phyloP scores from a whole-genome alignment of 495 filamentous ascomycete genomes.

The Pseudomonodictys pantanalensis region DNA sequence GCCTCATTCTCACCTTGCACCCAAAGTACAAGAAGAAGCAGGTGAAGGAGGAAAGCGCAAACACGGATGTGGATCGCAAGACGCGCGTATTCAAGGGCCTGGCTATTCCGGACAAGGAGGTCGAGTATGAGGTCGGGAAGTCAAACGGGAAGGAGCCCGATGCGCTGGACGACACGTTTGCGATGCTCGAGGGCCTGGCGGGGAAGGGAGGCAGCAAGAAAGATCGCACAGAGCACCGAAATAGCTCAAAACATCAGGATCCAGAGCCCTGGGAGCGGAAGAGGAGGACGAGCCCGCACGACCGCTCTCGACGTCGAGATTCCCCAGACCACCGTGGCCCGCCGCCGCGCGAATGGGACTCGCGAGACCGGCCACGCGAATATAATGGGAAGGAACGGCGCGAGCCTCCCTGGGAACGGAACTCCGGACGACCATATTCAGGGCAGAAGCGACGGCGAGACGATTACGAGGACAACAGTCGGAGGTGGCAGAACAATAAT shows the following conservation, averaged over 20 bases:
- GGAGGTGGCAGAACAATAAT: conserved; percentile 36
- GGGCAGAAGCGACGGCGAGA: conserved; percentile 42
- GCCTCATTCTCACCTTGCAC: conserved; percentile 84
- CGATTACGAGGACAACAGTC: conserved; percentile 51
- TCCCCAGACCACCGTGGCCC: too few species aligned
- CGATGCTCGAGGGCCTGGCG: conserved; percentile 81
- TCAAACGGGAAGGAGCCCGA: conserved; percentile 47
- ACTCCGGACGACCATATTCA: too few species aligned
- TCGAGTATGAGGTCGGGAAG: conserved; percentile 46
- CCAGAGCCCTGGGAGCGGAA: too few species aligned
- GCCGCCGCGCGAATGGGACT: too few species aligned
- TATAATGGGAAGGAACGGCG: too few species aligned
- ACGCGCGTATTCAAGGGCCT: conserved; percentile 83
- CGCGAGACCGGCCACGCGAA: too few species aligned
- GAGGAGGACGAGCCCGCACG: conserved; percentile 69
- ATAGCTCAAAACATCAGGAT: too few species aligned
- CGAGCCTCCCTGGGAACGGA: too few species aligned
- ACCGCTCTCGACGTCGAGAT: too few species aligned
- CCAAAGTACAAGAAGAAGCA: conserved; percentile 68
- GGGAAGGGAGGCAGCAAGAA: conserved; percentile 54
- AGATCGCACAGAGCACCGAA: conserved; percentile 43
- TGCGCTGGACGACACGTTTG: conserved; percentile 91
- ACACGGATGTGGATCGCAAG: conserved; percentile 56
- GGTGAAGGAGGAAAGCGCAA: too few species aligned
- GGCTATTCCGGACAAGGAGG: conserved; percentile 77